Percentiles rank a stretch among this genome's conserved stretches.
Evolutionary conservation across 1,284 basidiomycete genomes (phyloP).

Genomic region (Fomitopsis pinicola): DNA sequence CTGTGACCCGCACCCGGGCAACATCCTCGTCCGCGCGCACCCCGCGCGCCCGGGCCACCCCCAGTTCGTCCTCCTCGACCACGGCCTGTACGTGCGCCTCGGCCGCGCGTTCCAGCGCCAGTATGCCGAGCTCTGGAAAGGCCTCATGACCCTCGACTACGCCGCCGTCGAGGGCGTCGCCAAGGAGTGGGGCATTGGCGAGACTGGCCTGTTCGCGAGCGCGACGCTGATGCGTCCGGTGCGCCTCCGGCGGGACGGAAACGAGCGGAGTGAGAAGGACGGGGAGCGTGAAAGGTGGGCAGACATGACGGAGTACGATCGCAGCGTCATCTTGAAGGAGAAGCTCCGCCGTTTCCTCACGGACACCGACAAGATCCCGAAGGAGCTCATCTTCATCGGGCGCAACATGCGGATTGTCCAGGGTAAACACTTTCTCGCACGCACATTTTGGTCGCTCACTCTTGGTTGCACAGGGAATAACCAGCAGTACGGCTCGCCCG

Average conservation of each 20-base stretch:
- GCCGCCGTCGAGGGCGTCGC: constrained; percentile 42
- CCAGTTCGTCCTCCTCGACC: constrained; percentile 85
- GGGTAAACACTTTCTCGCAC: constrained; percentile 33
- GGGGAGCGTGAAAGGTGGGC: constrained; percentile 10
- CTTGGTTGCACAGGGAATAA: constrained; percentile 51
- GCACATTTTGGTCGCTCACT: neutral
- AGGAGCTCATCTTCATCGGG: constrained; percentile 80
- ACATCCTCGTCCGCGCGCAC: constrained; percentile 77
- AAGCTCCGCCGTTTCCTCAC: constrained; percentile 55
- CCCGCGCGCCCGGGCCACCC: constrained; percentile 56
- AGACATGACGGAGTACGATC: constrained; percentile 51
- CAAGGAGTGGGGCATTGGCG: constrained; percentile 74
- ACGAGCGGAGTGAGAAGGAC: constrained; percentile 25
- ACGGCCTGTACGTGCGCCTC: constrained; percentile 79
- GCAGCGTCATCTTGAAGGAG: constrained; percentile 60
- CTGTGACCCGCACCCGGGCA: constrained; percentile 76
- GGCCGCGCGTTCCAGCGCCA: constrained; percentile 62
- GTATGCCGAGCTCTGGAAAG: constrained; percentile 79
- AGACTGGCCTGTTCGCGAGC: constrained; percentile 75
- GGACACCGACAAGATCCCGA: constrained; percentile 67
- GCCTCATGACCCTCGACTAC: constrained; percentile 70
- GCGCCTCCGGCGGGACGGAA: constrained; percentile 29
- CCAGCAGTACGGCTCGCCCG: constrained; percentile 75
- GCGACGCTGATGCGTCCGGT: constrained; percentile 66
- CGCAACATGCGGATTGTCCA: constrained; percentile 82